These are phyloP conservation scores for Mitragyna speciosa DNA, from an alignment of 257 asterid species.

Conservation along the genomic window DNA sequence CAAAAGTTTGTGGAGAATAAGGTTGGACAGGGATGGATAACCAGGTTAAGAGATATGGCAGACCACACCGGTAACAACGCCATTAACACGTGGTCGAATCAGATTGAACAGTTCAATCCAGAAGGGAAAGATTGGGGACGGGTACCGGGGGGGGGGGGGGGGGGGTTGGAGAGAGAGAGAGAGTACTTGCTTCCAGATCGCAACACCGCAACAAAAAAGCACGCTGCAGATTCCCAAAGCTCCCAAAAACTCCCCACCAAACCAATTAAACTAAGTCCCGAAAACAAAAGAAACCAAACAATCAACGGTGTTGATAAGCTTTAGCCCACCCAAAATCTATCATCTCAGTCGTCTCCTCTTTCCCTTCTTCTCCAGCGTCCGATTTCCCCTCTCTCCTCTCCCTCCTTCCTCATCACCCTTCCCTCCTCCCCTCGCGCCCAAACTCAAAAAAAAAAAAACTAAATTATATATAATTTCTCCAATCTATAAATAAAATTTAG, in stretches of 20 bases:
- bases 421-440: constrained; percentile 51
- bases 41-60: neutral
- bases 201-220: neutral
- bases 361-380: constrained; percentile 72
- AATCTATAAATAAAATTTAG: neutral
- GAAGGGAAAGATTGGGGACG: too few species aligned
- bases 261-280: neutral
- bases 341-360: constrained; percentile 81
- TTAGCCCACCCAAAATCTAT: constrained; percentile 37
- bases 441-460: constrained; percentile 30
- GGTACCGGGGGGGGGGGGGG: too few species aligned
- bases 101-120: neutral
- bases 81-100: constrained; percentile 31
- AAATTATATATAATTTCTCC: neutral
- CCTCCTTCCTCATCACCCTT: constrained; percentile 42
- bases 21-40: too few species aligned
- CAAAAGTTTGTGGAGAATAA: too few species aligned
- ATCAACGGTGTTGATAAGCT: constrained; percentile 78
- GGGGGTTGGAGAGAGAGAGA: neutral
- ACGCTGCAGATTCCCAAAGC: neutral
- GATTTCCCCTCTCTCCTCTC: constrained; percentile 43
- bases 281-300: constrained; percentile 9
- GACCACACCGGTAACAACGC: neutral
- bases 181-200: neutral
- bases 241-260: too few species aligned